Conservation (phyloP, 345 rosid genomes). For the Citrus glauca region DNA sequence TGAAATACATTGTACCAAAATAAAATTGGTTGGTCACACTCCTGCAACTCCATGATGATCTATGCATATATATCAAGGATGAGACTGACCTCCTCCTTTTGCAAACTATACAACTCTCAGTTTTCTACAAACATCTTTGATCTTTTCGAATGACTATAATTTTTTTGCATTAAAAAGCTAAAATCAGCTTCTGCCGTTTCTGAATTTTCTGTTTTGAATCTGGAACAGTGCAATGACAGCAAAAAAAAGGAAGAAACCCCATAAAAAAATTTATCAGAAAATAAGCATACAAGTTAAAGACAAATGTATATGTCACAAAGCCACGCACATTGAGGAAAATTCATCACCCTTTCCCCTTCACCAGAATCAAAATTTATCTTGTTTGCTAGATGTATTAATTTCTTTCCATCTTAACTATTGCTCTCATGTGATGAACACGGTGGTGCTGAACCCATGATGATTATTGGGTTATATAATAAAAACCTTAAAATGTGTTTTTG, state of each 20-base stretch:
- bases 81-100: no score
- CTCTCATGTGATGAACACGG: not conserved
- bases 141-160: not conserved
- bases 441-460: conserved; percentile 5
- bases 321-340: not conserved
- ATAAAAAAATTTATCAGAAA: not conserved
- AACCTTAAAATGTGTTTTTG: not conserved
- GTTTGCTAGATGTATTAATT: not conserved
- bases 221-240: not conserved
- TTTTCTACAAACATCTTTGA: not conserved
- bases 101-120: no score
- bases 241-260: not conserved
- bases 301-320: not conserved
- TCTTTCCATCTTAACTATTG: not conserved
- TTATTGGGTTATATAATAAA: not conserved
- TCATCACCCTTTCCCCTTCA: not conserved
- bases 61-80: no score
- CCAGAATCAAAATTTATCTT: not conserved
- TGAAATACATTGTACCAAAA: no score
- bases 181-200: not conserved
- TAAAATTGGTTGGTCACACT: no score
- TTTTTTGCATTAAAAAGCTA: not conserved
- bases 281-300: not conserved
- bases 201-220: not conserved
- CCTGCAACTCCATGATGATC: no score